These are phyloP conservation scores for Malus domestica DNA, from an alignment of 306 rosid species.

Conservation along the genomic window ASM211411v1 NC_041795.1:20990501-20991000, in stretches of 20 bases:
- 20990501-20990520: conserved; percentile 67
- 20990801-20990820: conserved; percentile 74
- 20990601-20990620: conserved; percentile 1
- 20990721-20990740: neutral
- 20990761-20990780: neutral
- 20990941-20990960: neutral
- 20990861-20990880: conserved; percentile 58
- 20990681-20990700: conserved; percentile 99
- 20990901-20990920: conserved; percentile 66
- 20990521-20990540: conserved; percentile 39
- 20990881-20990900: conserved; percentile 46
- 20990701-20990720: conserved; percentile 96
- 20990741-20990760: neutral
- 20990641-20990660: conserved; percentile 83
- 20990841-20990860: conserved; percentile 52
- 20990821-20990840: conserved; percentile 71
- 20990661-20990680: conserved; percentile 93
- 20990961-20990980: neutral
- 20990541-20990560: neutral
- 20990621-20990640: conserved; percentile 40
- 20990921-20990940: conserved; percentile 63
- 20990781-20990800: conserved; percentile 10
- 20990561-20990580: neutral
- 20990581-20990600: neutral
- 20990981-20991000: neutral